Conservation (phyloP, 2,329 filamentous ascomycete genomes). For the Truncatella angustata region DNA sequence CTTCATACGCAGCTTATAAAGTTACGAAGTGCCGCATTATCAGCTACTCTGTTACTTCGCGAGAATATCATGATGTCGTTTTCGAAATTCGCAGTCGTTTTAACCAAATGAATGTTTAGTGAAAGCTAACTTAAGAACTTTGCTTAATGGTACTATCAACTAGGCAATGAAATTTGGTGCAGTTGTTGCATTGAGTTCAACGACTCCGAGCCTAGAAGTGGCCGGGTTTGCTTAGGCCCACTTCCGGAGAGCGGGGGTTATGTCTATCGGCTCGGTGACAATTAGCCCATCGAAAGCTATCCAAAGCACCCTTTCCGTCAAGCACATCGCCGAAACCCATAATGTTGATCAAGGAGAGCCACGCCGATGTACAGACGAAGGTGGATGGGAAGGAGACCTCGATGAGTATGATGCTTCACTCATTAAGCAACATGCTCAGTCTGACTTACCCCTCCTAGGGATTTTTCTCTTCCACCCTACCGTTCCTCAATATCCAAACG, state of each 20-base stretch:
- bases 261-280: background rate
- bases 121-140: no score
- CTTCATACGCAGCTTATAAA: no score
- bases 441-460: slow-evolving; percentile 48
- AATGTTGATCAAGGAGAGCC: slow-evolving; percentile 56
- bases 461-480: slow-evolving; percentile 87
- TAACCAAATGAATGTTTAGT: no score
- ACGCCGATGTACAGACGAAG: slow-evolving; percentile 48
- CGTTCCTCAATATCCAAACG: slow-evolving; percentile 81
- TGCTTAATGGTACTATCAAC: no score
- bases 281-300: background rate
- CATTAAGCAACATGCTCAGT: background rate
- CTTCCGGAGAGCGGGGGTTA: background rate
- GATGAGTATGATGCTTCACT: slow-evolving; percentile 43
- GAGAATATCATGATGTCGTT: no score
- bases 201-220: slow-evolving; percentile 2
- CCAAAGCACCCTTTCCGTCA: no score
- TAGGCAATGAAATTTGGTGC: no score
- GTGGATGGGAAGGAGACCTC: slow-evolving; percentile 52
- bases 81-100: no score
- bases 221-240: slow-evolving; percentile 5
- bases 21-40: no score
- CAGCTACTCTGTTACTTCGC: no score
- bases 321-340: slow-evolving; percentile 12
- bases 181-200: background rate